Conservation (phyloP, 2,329 filamentous ascomycete genomes). For the Colletotrichum limetticola region DNA sequence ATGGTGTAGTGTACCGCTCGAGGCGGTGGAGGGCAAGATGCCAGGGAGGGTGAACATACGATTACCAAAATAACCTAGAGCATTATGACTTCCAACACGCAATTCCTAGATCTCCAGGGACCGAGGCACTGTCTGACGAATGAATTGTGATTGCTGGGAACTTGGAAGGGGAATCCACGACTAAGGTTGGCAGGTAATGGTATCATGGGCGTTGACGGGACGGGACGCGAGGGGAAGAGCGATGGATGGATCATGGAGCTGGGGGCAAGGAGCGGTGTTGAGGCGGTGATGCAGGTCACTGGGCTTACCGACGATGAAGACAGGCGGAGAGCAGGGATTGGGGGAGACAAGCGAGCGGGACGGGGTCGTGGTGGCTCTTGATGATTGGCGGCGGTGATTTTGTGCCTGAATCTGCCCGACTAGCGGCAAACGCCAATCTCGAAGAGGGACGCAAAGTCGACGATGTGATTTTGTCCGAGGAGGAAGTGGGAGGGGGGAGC, state of each 20-base stretch:
- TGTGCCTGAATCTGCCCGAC: conserved; percentile 36
- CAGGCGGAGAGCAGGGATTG: conserved; percentile 22
- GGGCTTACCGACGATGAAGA: conserved; percentile 33
- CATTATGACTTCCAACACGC: conserved; percentile 25
- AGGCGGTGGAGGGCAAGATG: conserved; percentile 29
- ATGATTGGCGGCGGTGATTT: conserved; percentile 28
- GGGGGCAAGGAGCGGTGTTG: conserved; percentile 33
- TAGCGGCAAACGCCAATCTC: conserved; percentile 34
- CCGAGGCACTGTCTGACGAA: conserved; percentile 12
- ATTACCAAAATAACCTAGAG: conserved; percentile 33
- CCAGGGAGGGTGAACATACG: conserved; percentile 22
- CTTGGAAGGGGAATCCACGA: conserved; percentile 1
- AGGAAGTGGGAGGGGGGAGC: not conserved
- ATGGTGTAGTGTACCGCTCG: not conserved
- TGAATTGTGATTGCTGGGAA: conserved; percentile 16
- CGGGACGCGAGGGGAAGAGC: conserved; percentile 16
- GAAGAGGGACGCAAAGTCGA: conserved; percentile 3
- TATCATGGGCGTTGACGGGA: conserved; percentile 25
- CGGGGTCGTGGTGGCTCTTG: conserved; percentile 12
- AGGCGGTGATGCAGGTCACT: conserved; percentile 35
- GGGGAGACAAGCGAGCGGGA: conserved; percentile 6
- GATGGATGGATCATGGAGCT: conserved; percentile 3
- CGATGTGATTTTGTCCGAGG: conserved; percentile 21
- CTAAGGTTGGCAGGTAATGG: conserved; percentile 10
- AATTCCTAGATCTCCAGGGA: conserved; percentile 16